phyloP scores from a whole-genome alignment of 306 rosid species.

The Malus asiatica region DNA sequence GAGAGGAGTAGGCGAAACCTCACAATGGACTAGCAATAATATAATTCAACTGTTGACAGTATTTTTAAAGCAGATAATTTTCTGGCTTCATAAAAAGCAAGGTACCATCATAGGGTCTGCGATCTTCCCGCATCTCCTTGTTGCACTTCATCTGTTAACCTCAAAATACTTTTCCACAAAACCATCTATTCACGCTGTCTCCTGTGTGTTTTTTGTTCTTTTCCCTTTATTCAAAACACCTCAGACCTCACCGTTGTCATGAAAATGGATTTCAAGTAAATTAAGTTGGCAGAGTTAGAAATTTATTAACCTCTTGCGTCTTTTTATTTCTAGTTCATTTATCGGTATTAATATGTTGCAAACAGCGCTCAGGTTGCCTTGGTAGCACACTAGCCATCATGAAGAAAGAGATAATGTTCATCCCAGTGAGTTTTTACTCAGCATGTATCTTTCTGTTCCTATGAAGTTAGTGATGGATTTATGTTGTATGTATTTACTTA shows the following conservation, averaged over 20 bases:
- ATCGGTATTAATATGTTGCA: slow-evolving; percentile 8
- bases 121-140: neutral
- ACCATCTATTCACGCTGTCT: neutral
- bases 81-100: neutral
- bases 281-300: neutral
- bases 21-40: too few species aligned
- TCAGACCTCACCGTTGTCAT: neutral
- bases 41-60: neutral
- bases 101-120: neutral
- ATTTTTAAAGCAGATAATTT: neutral
- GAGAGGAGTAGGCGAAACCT: rapidly evolving
- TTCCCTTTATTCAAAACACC: neutral
- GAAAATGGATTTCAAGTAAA: neutral
- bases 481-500: neutral
- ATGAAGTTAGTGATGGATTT: neutral
- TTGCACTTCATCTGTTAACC: neutral
- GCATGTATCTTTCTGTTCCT: neutral
- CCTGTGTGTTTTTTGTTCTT: neutral
- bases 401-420: slow-evolving; percentile 65
- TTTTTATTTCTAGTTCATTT: neutral
- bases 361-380: slow-evolving; percentile 79
- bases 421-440: slow-evolving; percentile 50
- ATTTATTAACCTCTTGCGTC: neutral
- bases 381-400: slow-evolving; percentile 78
- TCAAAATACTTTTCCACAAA: neutral